Base-by-base conservation (phyloP, 345 rosid species). In the Arabidopsis thaliana region DNA sequence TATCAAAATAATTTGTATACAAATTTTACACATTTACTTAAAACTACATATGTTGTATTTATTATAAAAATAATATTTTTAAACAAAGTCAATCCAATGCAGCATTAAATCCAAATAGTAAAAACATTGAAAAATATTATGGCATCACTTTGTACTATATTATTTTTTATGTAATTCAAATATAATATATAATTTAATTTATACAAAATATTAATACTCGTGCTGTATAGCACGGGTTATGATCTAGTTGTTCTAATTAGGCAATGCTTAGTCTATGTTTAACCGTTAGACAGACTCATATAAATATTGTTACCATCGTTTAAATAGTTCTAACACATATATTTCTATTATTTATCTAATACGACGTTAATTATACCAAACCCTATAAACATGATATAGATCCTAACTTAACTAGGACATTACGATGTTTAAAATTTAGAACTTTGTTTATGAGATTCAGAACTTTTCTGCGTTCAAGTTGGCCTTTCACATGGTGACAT, bases 401-500 rank as follows among this genome's bases (percentile, higher is more conserved):
- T 6, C 22, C 22, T 45, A n/a, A 14, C n/a, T 45, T 6, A n/a
- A 48, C 25, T 48, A 48, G 25, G 25, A 48, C 53, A 20, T 48
- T 7, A 25, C 5, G 53, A 48, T 48, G 20, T 20, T 48, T 48
- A 48, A 48, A 48, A 20, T 20, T 48, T 48, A 48, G 20, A 48
- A 20, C 11, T 48, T 20, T 23, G 13, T 23, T 50, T 50, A 50
- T 50, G 55, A 50, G 59, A 55, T 55, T 55, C 37, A 28, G 1
- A 55, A 55, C 8, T 28, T 28, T 20, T 13, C 20, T 12, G 12
- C 59, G 59, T 12, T 55, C 20, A 13, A 55, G 36, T 55, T 5
- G 59, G 59, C 59, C 28, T 28, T 53, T 30, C 37, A 55, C 37
- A 13, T 55, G 59, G 22, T 30, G 20, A 55, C 37, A 13, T 55